Conservation (phyloP, 768 basidiomycete genomes). For the Lentinus tigrinus region DNA sequence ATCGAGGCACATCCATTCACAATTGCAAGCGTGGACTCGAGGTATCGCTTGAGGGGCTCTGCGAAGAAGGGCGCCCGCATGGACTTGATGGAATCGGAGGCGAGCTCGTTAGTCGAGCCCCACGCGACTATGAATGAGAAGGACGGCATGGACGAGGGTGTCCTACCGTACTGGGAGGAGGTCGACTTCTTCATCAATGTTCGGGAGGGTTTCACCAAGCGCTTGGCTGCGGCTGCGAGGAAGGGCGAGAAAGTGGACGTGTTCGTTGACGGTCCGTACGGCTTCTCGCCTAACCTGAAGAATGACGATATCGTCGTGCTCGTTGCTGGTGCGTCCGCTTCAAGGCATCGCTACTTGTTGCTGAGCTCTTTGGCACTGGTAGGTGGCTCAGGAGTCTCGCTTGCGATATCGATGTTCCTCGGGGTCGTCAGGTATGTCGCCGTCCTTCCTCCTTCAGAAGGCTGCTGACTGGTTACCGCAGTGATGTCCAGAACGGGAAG, state of each 20-base stretch:
- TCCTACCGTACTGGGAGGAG: conserved; percentile 31
- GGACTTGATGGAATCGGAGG: conserved; percentile 5
- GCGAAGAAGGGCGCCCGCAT: background rate
- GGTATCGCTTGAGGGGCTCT: conserved; percentile 2
- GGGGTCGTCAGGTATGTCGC: conserved; percentile 18
- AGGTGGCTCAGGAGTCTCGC: conserved; percentile 47
- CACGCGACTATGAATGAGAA: too few relatives aligned
- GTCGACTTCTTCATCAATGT: conserved; percentile 61
- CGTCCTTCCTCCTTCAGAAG: background rate
- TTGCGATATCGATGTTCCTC: conserved; percentile 44
- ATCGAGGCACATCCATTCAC: conserved; percentile 65
- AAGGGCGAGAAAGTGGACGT: conserved; percentile 37
- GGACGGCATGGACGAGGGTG: background rate
- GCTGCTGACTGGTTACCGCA: conserved; percentile 25
- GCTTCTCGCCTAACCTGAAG: conserved; percentile 39
- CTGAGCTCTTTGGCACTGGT: background rate
- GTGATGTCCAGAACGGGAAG: conserved; percentile 27
- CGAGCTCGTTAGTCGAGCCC: background rate
- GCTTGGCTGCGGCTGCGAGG: conserved; percentile 36
- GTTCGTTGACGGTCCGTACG: conserved; percentile 62
- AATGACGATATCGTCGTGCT: conserved; percentile 47
- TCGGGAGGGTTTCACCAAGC: conserved; percentile 57
- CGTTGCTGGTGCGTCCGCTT: conserved; percentile 36
- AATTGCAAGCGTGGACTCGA: conserved; percentile 35
- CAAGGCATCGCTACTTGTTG: background rate